Evolutionary conservation across 805 yeast genomes (phyloP).

Genomic region (Phaffomyces thermotolerans): DNA sequence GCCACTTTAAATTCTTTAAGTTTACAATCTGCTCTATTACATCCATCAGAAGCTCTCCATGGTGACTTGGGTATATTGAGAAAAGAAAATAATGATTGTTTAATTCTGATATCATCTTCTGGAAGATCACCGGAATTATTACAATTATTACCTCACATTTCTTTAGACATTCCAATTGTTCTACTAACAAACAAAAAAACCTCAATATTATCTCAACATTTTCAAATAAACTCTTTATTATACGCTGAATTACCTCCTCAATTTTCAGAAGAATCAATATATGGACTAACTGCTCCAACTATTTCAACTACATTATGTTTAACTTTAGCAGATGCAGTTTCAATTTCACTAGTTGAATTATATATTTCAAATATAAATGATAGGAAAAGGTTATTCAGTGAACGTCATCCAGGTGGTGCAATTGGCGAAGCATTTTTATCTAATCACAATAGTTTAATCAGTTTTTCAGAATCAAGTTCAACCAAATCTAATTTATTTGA

Average conservation of each 20-base stretch:
- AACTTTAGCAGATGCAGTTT: constrained; percentile 70
- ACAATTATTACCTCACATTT: constrained; percentile 43
- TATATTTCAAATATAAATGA: constrained; percentile 47
- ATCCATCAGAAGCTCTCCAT: constrained; percentile 84
- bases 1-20: constrained; percentile 82
- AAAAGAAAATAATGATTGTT: constrained; percentile 44
- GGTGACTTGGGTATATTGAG: constrained; percentile 78
- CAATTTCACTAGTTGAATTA: constrained; percentile 65
- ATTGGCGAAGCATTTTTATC: constrained; percentile 51
- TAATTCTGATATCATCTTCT: constrained; percentile 67
- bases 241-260: constrained; percentile 55
- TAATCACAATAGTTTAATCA: constrained; percentile 21
- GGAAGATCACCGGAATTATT: constrained; percentile 79
- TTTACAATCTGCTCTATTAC: constrained; percentile 57
- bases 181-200: constrained; percentile 55
- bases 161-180: constrained; percentile 45
- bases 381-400: constrained; percentile 53
- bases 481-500: constrained; percentile 3
- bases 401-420: constrained; percentile 87
- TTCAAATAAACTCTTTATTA: constrained; percentile 44
- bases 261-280: constrained; percentile 49
- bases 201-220: constrained; percentile 47
- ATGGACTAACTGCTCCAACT: constrained; percentile 86
- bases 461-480: constrained; percentile 4
- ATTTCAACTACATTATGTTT: constrained; percentile 73